A percentile compares a stretch with the other conserved stretches of the same genome.
Conservation (phyloP, 2,329 filamentous ascomycete genomes). For the Clarireedia sp. region DNA sequence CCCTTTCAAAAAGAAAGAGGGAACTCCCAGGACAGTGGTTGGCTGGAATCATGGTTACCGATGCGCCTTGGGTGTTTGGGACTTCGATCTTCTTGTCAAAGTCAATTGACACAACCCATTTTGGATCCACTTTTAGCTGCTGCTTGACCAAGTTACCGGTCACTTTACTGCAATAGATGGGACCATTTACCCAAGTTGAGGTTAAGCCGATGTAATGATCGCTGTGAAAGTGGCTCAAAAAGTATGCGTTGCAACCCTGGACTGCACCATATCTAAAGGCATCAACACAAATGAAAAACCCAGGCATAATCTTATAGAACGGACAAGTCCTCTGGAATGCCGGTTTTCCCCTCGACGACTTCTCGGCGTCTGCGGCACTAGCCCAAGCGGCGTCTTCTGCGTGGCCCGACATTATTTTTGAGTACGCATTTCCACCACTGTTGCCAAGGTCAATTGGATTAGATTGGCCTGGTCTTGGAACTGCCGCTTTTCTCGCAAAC, state of each 20-base stretch:
- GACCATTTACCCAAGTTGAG: slow-evolving; percentile 81
- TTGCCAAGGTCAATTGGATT: slow-evolving; percentile 60
- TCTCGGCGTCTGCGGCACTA: slow-evolving; percentile 71
- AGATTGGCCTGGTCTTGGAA: slow-evolving; percentile 70
- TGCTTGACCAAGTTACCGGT: slow-evolving; percentile 84
- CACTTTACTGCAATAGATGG: slow-evolving; percentile 91
- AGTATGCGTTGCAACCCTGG: slow-evolving; percentile 87
- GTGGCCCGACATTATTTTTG: slow-evolving; percentile 85
- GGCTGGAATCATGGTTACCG: slow-evolving; percentile 88
- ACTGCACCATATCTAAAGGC: slow-evolving; percentile 94
- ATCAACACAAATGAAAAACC: slow-evolving; percentile 87
- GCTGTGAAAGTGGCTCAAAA: slow-evolving; percentile 95
- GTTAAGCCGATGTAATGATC: slow-evolving; percentile 94
- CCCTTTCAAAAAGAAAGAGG: slow-evolving; percentile 85
- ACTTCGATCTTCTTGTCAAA: slow-evolving; percentile 77
- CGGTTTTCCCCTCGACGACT: slow-evolving; percentile 71
- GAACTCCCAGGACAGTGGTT: slow-evolving; percentile 97
- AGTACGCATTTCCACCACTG: slow-evolving; percentile 65
- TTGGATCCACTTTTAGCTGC: slow-evolving; percentile 76
- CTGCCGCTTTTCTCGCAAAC: slow-evolving; percentile 54
- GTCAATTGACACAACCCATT: slow-evolving; percentile 77
- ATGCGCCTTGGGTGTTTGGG: slow-evolving; percentile 72
- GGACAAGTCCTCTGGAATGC: slow-evolving; percentile 87
- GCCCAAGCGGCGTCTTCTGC: slow-evolving; percentile 89
- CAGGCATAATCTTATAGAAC: slow-evolving; percentile 97